Evolutionary conservation across 345 rosid species (phyloP).

Genomic region (Citrus trifoliata): DNA sequence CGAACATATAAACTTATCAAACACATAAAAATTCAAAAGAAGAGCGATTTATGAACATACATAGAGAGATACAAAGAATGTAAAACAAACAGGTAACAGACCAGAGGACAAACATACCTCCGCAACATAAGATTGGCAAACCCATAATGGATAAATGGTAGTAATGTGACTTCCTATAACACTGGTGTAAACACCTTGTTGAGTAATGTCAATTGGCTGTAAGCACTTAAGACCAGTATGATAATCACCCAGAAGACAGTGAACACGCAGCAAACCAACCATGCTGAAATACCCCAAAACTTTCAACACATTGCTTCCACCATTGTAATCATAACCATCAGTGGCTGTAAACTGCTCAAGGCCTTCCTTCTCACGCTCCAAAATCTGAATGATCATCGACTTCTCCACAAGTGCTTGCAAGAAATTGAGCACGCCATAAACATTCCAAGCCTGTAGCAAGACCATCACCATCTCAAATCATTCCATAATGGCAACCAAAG

Average conservation of each 20-base stretch:
- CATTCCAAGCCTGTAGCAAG: slow-evolving; percentile 81
- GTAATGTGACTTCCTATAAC: slow-evolving; percentile 95
- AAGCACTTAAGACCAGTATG: slow-evolving; percentile 92
- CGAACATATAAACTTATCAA: too few species aligned
- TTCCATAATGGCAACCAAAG: not conserved
- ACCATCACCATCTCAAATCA: not conserved
- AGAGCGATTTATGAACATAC: not conserved
- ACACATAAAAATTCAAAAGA: too few species aligned
- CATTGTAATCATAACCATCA: slow-evolving; percentile 93
- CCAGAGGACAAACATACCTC: slow-evolving; percentile 44
- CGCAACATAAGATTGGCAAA: slow-evolving; percentile 97
- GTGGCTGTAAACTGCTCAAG: slow-evolving; percentile 91
- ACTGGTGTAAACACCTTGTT: slow-evolving; percentile 87
- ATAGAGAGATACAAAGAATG: not conserved
- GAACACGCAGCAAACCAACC: slow-evolving; percentile 94
- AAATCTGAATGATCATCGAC: slow-evolving; percentile 74
- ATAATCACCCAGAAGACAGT: slow-evolving; percentile 95
- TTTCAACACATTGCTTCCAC: slow-evolving; percentile 97
- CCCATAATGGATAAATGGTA: slow-evolving; percentile 92
- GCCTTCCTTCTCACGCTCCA: slow-evolving; percentile 93
- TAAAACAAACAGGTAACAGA: not conserved
- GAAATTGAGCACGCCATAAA: slow-evolving; percentile 95
- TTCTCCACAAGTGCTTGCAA: slow-evolving; percentile 98
- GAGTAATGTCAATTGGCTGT: slow-evolving; percentile 88
- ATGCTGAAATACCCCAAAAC: slow-evolving; percentile 96